Conservation (phyloP, 192 early-diverging fungal genomes). For the Coemansia sp. region DNA sequence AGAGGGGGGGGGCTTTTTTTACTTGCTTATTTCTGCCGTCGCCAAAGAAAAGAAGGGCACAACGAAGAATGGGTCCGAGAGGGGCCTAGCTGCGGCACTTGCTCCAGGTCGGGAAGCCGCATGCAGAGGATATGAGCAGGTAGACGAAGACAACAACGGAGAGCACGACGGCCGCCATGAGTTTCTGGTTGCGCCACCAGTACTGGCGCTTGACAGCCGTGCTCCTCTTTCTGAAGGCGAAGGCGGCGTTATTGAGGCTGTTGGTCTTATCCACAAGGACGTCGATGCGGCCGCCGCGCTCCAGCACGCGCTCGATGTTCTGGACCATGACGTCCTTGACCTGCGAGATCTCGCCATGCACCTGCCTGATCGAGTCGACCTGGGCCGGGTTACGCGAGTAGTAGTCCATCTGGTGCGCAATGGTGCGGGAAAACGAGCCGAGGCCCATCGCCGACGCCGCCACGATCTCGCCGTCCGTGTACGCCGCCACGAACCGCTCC, state of each 20-base stretch:
- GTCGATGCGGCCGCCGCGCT: conserved; percentile 85
- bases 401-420: conserved; percentile 86
- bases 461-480: conserved; percentile 58
- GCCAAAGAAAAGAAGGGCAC: not conserved
- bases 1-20: not conserved
- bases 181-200: conserved; percentile 95
- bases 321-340: conserved; percentile 94
- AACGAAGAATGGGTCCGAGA: not conserved
- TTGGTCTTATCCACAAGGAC: conserved; percentile 90
- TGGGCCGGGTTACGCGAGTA: conserved; percentile 65
- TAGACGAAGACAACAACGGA: conserved; percentile 71
- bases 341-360: conserved; percentile 88
- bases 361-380: conserved; percentile 76
- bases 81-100: conserved; percentile 44
- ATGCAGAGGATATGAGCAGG: conserved; percentile 68
- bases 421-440: conserved; percentile 76
- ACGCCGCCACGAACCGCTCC: conserved; percentile 60
- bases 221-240: conserved; percentile 87
- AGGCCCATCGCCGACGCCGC: conserved; percentile 71
- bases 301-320: conserved; percentile 90
- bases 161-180: conserved; percentile 68
- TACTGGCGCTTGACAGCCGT: conserved; percentile 79
- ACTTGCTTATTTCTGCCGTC: not conserved
- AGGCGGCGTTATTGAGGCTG: conserved; percentile 80
- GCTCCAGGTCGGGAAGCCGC: conserved; percentile 76